Base-by-base conservation (phyloP, 148 eudicot species). In the Rhododendron griersonianum region DNA sequence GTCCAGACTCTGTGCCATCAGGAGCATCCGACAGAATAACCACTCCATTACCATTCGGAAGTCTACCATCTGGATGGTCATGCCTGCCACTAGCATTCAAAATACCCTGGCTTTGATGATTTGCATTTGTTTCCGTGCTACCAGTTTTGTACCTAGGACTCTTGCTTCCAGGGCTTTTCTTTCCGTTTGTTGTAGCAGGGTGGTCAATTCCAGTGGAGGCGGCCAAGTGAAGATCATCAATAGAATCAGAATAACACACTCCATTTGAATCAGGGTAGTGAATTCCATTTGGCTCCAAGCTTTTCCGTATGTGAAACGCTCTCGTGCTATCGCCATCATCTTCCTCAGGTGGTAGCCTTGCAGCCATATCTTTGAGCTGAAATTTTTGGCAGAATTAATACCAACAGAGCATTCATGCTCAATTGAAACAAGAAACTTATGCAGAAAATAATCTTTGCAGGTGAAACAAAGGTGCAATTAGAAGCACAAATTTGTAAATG, bases 301-400 rank as follows among this genome's bases (percentile, higher is more conserved):
- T 95, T 81, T 94, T 94, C 23, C 90, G 88, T 75, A 91, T 82
- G 78, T 87, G 89, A 59, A 91, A 87, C n/a, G 89, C 89, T 81
- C 87, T 92, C 47, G 89, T 71, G 86, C 84, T 91, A 55, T 93
- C 93, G 1, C 87, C 74, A 55, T 95, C 96, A 73, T 93, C 95
- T 48, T 90, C 91, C 67, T 94, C 99, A 47, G 98, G 95, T 21
- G 99, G 98, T 89, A 96, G 85, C 86, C 92, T 91, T 86, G 95
- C 99, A 44, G 98, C 99, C 94, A 96, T 92, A 85, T 95, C 99
- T 91, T 95, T 96, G 74, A 96, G 93, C 99, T 96, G 93, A 30
- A 84, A 88, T 51, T 35, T 33, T 55, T 55, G 13, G 16, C 23
- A 53, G 78, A 73, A 16, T 10, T 47, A 84, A 61, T 71, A 48